Evolutionary conservation across 139 green algal species (phyloP).

Genomic region (Penium margaritaceum): DNA sequence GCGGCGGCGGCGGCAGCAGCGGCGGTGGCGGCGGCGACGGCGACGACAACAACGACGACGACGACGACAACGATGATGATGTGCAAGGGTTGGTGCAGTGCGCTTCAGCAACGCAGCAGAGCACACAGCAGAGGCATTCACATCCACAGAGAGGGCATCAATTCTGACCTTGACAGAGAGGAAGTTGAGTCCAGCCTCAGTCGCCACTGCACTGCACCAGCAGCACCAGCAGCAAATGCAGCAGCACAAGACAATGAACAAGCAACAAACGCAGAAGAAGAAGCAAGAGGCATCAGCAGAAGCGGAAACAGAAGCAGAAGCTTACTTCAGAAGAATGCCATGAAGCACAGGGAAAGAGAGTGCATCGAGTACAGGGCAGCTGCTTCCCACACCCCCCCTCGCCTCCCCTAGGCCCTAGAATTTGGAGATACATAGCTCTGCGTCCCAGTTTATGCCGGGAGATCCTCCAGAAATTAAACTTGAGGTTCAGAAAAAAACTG

Average conservation of each 20-base stretch:
- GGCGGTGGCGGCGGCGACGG: neutral
- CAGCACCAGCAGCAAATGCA: neutral
- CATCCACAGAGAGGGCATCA: too few relatives aligned
- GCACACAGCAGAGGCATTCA: too few relatives aligned
- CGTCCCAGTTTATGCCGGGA: too few relatives aligned
- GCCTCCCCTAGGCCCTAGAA: too few relatives aligned
- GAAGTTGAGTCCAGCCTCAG: constrained; percentile 46
- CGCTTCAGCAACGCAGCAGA: too few relatives aligned
- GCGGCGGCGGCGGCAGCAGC: neutral
- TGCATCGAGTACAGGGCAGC: too few relatives aligned
- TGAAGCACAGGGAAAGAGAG: neutral
- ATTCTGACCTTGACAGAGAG: constrained; percentile 49
- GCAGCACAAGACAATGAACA: too few relatives aligned
- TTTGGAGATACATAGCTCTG: too few relatives aligned
- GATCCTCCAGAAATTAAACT: too few relatives aligned
- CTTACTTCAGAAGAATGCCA: neutral
- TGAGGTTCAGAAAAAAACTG: too few relatives aligned
- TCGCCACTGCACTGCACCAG: constrained; percentile 40
- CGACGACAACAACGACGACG: neutral
- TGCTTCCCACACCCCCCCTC: too few relatives aligned
- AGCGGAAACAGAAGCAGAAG: neutral
- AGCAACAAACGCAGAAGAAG: neutral
- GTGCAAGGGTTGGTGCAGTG: too few relatives aligned
- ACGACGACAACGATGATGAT: neutral
- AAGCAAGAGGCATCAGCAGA: neutral